Evolutionary conservation across 2,329 filamentous ascomycete genomes (phyloP).

Genomic region (Pseudodiploospora longispora): DNA sequence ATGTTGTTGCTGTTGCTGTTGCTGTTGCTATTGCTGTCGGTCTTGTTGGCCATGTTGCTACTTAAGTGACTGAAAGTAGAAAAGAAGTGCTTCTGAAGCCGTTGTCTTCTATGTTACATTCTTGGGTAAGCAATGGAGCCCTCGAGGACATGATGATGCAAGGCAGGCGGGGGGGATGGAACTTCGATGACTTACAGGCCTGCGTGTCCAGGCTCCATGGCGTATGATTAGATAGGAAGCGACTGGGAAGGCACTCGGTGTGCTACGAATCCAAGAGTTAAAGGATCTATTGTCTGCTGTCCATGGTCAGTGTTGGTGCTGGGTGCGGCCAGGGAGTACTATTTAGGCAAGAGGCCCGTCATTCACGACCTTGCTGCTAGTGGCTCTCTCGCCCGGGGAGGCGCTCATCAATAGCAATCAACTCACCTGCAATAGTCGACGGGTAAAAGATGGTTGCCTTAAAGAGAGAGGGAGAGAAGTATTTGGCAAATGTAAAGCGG

Average conservation of each 20-base stretch:
- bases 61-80: background rate
- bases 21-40: background rate
- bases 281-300: constrained; percentile 4
- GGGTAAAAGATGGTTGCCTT: too few relatives aligned
- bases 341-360: constrained; percentile 7
- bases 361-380: too few relatives aligned
- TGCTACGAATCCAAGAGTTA: constrained; percentile 7
- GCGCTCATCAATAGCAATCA: too few relatives aligned
- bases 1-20: constrained; percentile 1
- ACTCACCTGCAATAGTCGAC: too few relatives aligned
- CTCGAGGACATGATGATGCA: too few relatives aligned
- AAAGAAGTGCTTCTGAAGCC: constrained; percentile 6
- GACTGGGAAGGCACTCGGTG: constrained; percentile 4
- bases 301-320: constrained; percentile 8
- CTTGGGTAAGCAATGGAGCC: background rate
- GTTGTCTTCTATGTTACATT: constrained; percentile 7
- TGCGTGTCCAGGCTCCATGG: constrained; percentile 7
- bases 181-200: constrained; percentile 6
- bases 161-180: constrained; percentile 2
- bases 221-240: constrained; percentile 4
- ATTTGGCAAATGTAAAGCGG: too few relatives aligned
- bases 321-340: constrained; percentile 7
- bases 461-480: too few relatives aligned
- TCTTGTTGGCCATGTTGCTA: background rate
- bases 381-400: too few relatives aligned